Base-by-base conservation (phyloP, 2,329 filamentous ascomycete species). In the Clonostachys sp. region DNA sequence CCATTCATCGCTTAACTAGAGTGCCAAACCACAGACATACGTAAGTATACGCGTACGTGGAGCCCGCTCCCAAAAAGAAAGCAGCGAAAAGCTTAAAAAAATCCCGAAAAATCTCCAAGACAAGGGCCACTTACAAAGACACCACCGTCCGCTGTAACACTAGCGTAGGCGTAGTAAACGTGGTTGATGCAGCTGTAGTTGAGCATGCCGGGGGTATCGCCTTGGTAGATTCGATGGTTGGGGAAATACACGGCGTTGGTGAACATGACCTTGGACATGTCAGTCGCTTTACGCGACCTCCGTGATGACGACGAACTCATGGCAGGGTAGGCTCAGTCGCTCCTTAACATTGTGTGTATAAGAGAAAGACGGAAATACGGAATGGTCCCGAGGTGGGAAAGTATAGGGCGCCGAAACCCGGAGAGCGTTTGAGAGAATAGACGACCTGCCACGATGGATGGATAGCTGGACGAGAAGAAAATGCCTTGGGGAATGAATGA, bases 241-340 rank as follows among this genome's bases (percentile, higher is more conserved):
- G 87, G 87, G 64, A 89, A 94, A 68, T 92, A 94, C 16, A 90
- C 86, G 18, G 85, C 88, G 64, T 94, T 94, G 59, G 80, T 80
- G 61, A 74, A 78, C 68, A 81, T 78, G 51, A 83, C 71, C 50
- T 62, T 61, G 34, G 62, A 56, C 48, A 68, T 61, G 62, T 72
- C 75, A 36, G 67, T 64, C 40, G 68, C 61, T 55, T 74, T 68
- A 51, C 71, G 72, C 53, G 71, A 65, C 61, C 66, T 75, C 17
- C 36, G 36, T n/a, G 36, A 39, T 58, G 68, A 71, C 41, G 71
- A 72, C 44, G 70, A 71, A 54, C 63, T 73, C 62, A 68, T 72
- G 48, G 24, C 9, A 30, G 24, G 24, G 24, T 10, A 30, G 24
- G 24, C 24, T 30, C 9, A 30, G 24, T 30, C 24, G 24, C 24